phyloP scores from a whole-genome alignment of 2,329 filamentous ascomycete species.

The Trichoderma citrinoviride region DNA sequence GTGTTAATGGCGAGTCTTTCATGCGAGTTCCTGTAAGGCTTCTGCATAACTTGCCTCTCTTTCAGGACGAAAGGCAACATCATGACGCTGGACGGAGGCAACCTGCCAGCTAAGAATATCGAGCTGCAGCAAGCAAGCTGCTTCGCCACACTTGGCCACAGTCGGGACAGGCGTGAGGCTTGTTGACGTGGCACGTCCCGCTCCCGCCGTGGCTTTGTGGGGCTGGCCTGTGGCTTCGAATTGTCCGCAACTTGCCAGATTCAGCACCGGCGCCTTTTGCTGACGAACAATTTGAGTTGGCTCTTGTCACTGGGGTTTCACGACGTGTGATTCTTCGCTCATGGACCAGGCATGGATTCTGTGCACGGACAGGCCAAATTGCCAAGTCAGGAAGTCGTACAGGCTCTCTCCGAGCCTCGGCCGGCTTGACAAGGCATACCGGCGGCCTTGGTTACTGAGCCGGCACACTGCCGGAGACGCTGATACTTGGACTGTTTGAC shows the following conservation, averaged over 20 bases:
- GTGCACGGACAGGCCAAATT: slow-evolving; percentile 10
- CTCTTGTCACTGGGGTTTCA: not conserved
- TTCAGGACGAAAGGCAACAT: slow-evolving; percentile 10
- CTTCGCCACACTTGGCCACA: slow-evolving; percentile 24
- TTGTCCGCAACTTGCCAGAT: slow-evolving; percentile 17
- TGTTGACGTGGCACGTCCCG: slow-evolving; percentile 46
- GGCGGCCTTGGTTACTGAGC: not conserved
- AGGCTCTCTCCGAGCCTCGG: slow-evolving; percentile 34
- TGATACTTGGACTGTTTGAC: not conserved
- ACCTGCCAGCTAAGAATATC: slow-evolving; percentile 14
- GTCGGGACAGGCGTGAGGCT: slow-evolving; percentile 37
- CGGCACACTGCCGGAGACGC: not conserved
- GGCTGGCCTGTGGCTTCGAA: slow-evolving; percentile 25
- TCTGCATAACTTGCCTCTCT: slow-evolving; percentile 23
- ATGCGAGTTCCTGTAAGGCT: not conserved
- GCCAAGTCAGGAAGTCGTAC: not conserved
- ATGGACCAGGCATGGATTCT: not conserved
- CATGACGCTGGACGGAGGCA: slow-evolving; percentile 21
- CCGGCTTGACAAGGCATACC: slow-evolving; percentile 13
- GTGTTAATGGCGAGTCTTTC: not conserved
- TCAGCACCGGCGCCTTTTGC: not conserved
- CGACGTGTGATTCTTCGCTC: not conserved
- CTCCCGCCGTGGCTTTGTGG: slow-evolving; percentile 26
- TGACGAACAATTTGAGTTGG: not conserved
- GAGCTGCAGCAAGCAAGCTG: slow-evolving; percentile 7